These are phyloP conservation scores for Phylloporus sp. DNA, from an alignment of 768 basidiomycete genomes.

Conservation along the genomic window DNA sequence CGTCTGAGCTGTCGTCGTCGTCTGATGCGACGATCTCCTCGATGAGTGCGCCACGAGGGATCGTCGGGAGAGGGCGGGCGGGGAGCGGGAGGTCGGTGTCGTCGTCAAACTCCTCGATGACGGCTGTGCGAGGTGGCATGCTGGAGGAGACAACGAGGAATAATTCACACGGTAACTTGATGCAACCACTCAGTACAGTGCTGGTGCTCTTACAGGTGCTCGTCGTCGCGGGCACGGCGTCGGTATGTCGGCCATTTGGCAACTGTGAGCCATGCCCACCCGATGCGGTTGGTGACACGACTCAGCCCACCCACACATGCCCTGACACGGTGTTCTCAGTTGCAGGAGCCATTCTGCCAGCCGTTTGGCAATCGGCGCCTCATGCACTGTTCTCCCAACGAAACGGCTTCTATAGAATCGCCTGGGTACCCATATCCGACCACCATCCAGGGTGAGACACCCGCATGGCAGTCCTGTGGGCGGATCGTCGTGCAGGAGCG, in stretches of 20 bases:
- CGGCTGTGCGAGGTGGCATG: constrained; percentile 56
- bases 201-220: constrained; percentile 10
- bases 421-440: constrained; percentile 11
- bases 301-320: constrained; percentile 1
- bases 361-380: constrained; percentile 94
- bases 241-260: constrained; percentile 52
- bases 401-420: constrained; percentile 23
- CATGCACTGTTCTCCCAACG: constrained; percentile 65
- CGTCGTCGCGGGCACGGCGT: constrained; percentile 7
- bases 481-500: constrained; percentile 77
- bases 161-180: constrained; percentile 26
- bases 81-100: constrained; percentile 90
- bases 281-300: constrained; percentile 45
- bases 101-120: constrained; percentile 86
- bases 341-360: constrained; percentile 86
- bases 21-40: constrained; percentile 62
- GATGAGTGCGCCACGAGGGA: constrained; percentile 70
- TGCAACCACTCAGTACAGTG: constrained; percentile 7
- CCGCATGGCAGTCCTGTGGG: constrained; percentile 93
- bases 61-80: constrained; percentile 56
- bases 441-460: constrained; percentile 50
- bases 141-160: constrained; percentile 2
- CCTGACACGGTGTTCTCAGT: constrained; percentile 40
- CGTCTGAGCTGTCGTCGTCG: constrained; percentile 42
- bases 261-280: constrained; percentile 61